Evolutionary conservation across 2,329 filamentous ascomycete species (phyloP), one percentile per base, ranked within the genome.

Genomic region (Xylogone sp.): DNA sequence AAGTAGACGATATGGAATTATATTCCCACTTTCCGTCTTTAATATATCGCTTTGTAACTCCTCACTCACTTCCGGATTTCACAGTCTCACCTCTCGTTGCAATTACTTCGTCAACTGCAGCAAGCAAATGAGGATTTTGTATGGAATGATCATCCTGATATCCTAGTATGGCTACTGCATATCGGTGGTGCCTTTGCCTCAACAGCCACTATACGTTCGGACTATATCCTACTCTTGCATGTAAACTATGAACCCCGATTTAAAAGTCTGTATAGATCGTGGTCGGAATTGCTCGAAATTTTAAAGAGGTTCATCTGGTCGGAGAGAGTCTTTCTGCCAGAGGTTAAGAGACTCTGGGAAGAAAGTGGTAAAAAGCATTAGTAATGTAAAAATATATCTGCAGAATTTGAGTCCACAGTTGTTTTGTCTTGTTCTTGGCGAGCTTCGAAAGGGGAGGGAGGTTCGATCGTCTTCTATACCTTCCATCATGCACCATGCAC

Each of bases 271-370:
- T 62, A 63, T 49, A 44, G 5, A 10, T 68, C 70, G 43, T 71
- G 68, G 68, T 21, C 59, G 7, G 62, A 65, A 39, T 19, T 71
- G 20, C 56, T 65, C 22, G 43, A 44, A 16, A 60, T 68, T 20
- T 48, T 73, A 42, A 62, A 61, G 45, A 59, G 59, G 22, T 74
- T 72, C 45, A 67, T 69, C 31, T 74, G 71, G 71, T 74, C 71
- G 9, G 66, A 71, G 1, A 62, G 59, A 3, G 69, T 68, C 24
- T 73, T 72, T 46, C 12, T 49, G 43, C 34, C 52, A 3, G 61
- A 64, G 1, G 63, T 67, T 0, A 63, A 62, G 43, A 54, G 42
- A 2, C 65, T 73, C 44, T 71, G 66, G 67, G 59, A 65, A 46
- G 66, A 68, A 53, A 53, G 18, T 43, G 44, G 13, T 46, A 7